Evolutionary conservation across 2,329 filamentous ascomycete genomes (phyloP).

Genomic region (Aspergillus amoenus): DNA sequence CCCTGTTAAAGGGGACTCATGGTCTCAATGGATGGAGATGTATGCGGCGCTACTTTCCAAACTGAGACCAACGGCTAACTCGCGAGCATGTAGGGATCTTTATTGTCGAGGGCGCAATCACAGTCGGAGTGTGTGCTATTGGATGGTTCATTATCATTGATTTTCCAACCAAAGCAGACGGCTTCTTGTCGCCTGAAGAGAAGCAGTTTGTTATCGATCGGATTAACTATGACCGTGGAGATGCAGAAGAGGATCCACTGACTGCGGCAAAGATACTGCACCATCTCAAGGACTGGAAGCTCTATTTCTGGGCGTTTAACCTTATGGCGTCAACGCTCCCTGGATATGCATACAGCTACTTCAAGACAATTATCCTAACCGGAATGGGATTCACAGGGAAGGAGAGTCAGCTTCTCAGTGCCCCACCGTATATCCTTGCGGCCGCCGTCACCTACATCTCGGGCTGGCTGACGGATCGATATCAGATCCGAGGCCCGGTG

Average conservation of each 20-base stretch:
- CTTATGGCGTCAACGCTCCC: conserved; percentile 31
- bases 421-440: conserved; percentile 36
- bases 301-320: conserved; percentile 38
- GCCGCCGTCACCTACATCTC: conserved; percentile 33
- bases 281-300: conserved; percentile 36
- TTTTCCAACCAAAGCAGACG: conserved; percentile 32
- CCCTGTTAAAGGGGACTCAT: conserved; percentile 24
- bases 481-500: conserved; percentile 13
- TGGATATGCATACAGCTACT: conserved; percentile 37
- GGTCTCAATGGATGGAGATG: conserved; percentile 33
- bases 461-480: conserved; percentile 19
- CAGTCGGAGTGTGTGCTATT: conserved; percentile 28
- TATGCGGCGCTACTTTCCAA: not conserved
- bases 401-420: conserved; percentile 32
- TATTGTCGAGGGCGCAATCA: conserved; percentile 30
- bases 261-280: conserved; percentile 24
- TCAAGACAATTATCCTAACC: conserved; percentile 39
- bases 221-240: conserved; percentile 38
- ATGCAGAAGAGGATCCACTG: conserved; percentile 29
- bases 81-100: conserved; percentile 20
- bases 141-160: conserved; percentile 42
- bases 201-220: conserved; percentile 32
- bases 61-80: not conserved
- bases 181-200: conserved; percentile 25
- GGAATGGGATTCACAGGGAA: conserved; percentile 38